phyloP scores from a whole-genome alignment of 345 rosid genomes.

The Hibiscus mutabilis region DNA sequence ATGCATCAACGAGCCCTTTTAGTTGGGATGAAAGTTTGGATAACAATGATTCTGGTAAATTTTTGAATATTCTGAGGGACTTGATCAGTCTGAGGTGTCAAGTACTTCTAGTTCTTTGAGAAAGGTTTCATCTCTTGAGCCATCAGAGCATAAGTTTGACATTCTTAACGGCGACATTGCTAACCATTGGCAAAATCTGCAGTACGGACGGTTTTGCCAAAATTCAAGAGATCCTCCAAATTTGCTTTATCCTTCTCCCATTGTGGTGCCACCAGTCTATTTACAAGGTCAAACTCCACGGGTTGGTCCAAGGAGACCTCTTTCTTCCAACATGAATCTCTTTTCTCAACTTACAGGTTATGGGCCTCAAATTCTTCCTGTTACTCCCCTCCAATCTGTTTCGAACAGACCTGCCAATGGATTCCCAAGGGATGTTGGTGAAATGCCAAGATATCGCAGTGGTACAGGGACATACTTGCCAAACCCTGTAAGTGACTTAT shows the following conservation, averaged over 20 bases:
- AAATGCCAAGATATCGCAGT: slow-evolving; percentile 79
- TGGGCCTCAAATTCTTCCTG: slow-evolving; percentile 62
- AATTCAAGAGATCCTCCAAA: slow-evolving; percentile 36
- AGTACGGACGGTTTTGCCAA: slow-evolving; percentile 81
- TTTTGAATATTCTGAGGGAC: slow-evolving; percentile 45
- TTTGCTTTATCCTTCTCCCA: slow-evolving; percentile 47
- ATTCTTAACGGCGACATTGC: slow-evolving; percentile 78
- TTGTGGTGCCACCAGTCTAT: slow-evolving; percentile 57
- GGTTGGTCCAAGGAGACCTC: slow-evolving; percentile 86
- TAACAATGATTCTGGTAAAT: slow-evolving; percentile 43
- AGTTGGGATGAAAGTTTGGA: slow-evolving; percentile 48
- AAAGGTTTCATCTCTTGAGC: slow-evolving; percentile 38
- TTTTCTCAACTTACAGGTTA: slow-evolving; percentile 52
- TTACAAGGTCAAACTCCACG: slow-evolving; percentile 62
- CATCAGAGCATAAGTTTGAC: slow-evolving; percentile 52
- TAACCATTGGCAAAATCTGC: slow-evolving; percentile 90
- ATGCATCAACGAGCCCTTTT: slow-evolving; percentile 48
- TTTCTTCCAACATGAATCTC: slow-evolving; percentile 42
- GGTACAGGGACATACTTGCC: slow-evolving; percentile 99
- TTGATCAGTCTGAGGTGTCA: slow-evolving; percentile 49
- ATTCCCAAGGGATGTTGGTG: slow-evolving; percentile 58
- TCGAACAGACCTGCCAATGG: slow-evolving; percentile 57
- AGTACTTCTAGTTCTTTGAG: slow-evolving; percentile 38
- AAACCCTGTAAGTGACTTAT: slow-evolving; percentile 66
- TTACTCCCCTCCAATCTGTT: slow-evolving; percentile 61